Evolutionary conservation across 768 basidiomycete genomes (phyloP), one percentile per base, ranked within the genome.

Genomic region (Trametes maxima): DNA sequence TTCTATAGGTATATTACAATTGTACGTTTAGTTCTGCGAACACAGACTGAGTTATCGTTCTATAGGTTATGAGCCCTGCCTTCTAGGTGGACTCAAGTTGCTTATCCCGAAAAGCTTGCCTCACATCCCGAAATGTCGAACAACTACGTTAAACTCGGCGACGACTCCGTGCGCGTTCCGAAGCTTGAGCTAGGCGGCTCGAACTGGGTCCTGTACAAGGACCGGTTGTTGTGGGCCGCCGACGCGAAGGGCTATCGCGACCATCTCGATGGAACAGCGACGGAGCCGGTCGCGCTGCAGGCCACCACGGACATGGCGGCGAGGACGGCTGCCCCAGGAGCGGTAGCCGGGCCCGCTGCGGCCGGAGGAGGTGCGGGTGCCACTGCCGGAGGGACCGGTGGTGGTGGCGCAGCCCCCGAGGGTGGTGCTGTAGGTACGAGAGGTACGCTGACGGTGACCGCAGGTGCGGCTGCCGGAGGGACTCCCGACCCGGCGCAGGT

Each of bases 171-270:
- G 14, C 33, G 55, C 33, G 24, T 57, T 1, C 55, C 35, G 35
- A 36, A 35, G 37, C 55, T 57, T 36, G 45, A 57, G 44, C 16
- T 57, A 7, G 25, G 45, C n/a, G n/a, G n/a, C n/a, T n/a, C n/a
- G n/a, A n/a, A n/a, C n/a, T n/a, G n/a, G n/a, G n/a, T n/a, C n/a
- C n/a, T n/a, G n/a, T n/a, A n/a, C n/a, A n/a, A n/a, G n/a, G n/a
- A n/a, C n/a, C n/a, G n/a, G n/a, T n/a, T 56, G 43, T 25, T 45
- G 53, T 54, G 53, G 53, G 40, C 53, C 53, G 33, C 53, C 12
- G 40, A 44, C 28, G 40, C 40, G 24, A 28, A 45, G 40, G 7
- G 21, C 33, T 39, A 19, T n/a, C 24, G 8, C 12, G 40, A 42
- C 8, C 40, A 54, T 24, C 40, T 54, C 33, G 40, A 54, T 21